Evolutionary conservation across 495 filamentous ascomycete species (phyloP), one percentile per base, ranked within the genome.

Genomic region (Hypoxylon rickii): DNA sequence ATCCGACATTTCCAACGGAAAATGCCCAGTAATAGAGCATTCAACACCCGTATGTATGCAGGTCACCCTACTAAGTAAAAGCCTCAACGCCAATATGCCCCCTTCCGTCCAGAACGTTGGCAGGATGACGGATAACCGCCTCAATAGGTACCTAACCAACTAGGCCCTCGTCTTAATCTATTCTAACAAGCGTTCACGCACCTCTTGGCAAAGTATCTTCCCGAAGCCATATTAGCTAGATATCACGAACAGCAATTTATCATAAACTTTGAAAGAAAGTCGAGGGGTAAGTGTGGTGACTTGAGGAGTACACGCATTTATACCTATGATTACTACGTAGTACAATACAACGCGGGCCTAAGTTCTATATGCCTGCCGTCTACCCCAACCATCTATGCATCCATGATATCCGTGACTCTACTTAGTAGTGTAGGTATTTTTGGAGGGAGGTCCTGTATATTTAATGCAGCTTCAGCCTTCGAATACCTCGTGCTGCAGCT

Each of bases 401-500:
- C n/a, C n/a, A n/a, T n/a, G n/a, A n/a, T 47, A 6, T 31, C 8
- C 29, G 33, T 46, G 46, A 39, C 47, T 42, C 58, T 55, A 55
- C 41, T 41, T 17, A 21, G 31, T 32, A 29, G 10, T 29, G 24
- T 29, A 10, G 10, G 24, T 10, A 4, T 29, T 29, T 29, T 10
- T 29, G 10, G 4, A 10, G 4, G 10, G 24, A 29, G 4, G 10
- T 29, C 24, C 24, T 4, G 10, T 4, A 29, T 4, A 29, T 29
- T 29, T 29, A 4, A 29, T 4, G 10, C 10, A 0, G 12, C 11
- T n/a, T 71, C 62, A 95, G n/a, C 91, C 91, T 52, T 94, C 89
- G 71, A 96, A 96, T 2, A 96, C 78, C 34, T 83, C 82, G 71
- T 92, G 89, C 64, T 94, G 87, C 54, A 97, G 68, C 67, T 98